Base-by-base conservation (phyloP, 2,329 filamentous ascomycete genomes). In the Microcyclospora pomicola region DNA sequence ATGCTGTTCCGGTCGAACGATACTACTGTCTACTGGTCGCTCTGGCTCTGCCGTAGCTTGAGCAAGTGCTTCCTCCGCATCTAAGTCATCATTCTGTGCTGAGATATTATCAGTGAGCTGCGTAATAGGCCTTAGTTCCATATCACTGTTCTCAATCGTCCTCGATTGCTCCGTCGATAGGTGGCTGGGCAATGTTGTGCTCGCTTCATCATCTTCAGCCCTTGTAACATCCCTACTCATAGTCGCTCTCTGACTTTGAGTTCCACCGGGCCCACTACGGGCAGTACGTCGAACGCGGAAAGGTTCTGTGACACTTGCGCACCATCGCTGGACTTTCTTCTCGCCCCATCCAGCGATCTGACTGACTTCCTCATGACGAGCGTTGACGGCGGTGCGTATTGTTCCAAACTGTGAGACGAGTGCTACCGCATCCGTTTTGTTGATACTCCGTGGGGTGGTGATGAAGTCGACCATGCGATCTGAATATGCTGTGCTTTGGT, bases 361-460 rank as follows among this genome's bases (percentile, higher is more conserved):
- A 11, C 77, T 75, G 28, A 98, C 72, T 59, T 93, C 82, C 56
- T 96, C 91, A 0, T 83, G 75, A 33, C 81, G 73, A 2, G 86
- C 88, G 58, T 95, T 95, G 42, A 96, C 69, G 0, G 88, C 88
- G 29, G 81, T 82, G 49, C 79, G 76, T 41, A 98, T 63, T 48
- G 83, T 93, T 15, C 91, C 91, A 65, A 96, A 98, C 36, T 85
- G 86, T 48, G 83, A 82, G 28, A 96, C 86, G 36, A 98, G 64
- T 19, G 83, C 82, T 9, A 95, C 77, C 0, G 91, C 86, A 61
- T 98, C 91, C 1, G 86, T 86, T 60, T 94, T 95, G 63, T 96
- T 96, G 55, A 98, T 77, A 45, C 80, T 83, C 40, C 87, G 69
- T 2, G 91, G 88, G 2, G 84, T 79, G 0, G 91, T 98, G 36